Base-by-base conservation (phyloP, 2,329 filamentous ascomycete genomes). In the Periconia macrospinosa region DNA sequence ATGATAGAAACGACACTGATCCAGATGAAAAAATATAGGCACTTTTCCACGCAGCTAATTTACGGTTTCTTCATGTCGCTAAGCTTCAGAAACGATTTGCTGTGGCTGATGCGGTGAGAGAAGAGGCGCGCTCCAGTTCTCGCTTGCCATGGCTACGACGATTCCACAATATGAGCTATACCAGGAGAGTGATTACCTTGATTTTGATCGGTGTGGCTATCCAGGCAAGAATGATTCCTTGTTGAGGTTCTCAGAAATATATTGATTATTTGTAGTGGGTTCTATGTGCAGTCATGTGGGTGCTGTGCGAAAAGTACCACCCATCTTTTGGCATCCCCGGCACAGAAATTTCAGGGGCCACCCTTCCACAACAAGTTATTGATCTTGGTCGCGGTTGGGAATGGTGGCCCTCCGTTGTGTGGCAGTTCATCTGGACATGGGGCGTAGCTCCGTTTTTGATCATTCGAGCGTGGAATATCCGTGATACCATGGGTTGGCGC, bases 371-470 rank as follows among this genome's bases (percentile, higher is more conserved):
- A 48, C 61, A 62, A 47, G n/a, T 58, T 13, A 45, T 57, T 15
- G 50, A 59, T 18, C 49, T 60, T 1, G 57, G 59, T 8, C 53
- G 57, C 30, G 61, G 61, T 9, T 64, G 59, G 61, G 61, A 64
- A 42, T 64, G 61, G 60, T 62, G 59, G 59, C 58, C 58, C 8
- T 54, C 56, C 6, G 49, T 64, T 1, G 18, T 59, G 5, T 64
- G 58, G 57, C 61, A 64, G 41, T 54, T 64, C 30, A 18, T 61
- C 10, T 64, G 61, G 61, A 58, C 54, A 7, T 64, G 61, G 61
- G 52, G 57, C 30, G 51, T 61, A 13, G 61, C 61, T 7, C 61
- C 61, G 1, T 51, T 52, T 14, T n/a, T 59, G 37, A 55, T 64
- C 15, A 57, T 57, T 56, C 43, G 41, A 15, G 50, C 61, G 23